Evolutionary conservation across 1,284 basidiomycete species (phyloP), one percentile per base, ranked within the genome.

Genomic region (Malassezia slooffiae): DNA sequence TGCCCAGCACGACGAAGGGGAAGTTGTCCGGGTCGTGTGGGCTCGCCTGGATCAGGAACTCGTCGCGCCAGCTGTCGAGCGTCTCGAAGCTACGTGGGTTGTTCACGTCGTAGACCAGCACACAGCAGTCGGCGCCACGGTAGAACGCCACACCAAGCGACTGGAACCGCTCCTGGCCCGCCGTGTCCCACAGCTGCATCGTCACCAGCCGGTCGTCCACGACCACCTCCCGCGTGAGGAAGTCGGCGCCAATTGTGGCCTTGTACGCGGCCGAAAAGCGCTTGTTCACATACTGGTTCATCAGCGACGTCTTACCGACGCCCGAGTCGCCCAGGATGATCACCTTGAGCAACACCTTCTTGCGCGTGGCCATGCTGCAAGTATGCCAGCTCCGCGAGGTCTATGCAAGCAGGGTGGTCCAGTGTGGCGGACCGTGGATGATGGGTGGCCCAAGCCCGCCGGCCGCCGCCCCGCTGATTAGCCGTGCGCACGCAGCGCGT

Each of bases 261-360:
- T 97, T 97, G 79, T 99, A 97, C 73, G 96, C 91, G 72, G 91
- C 95, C 67, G 85, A 91, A 75, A 97, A 99, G 56, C 93, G 83
- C 74, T 96, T 97, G 81, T 97, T 97, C 64, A 99, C 93, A 76
- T 96, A 97, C 76, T 97, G 93, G 76, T 96, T 97, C 93, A 99
- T 99, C 63, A 99, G 80, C 31, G 91, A 97, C 37, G 91, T 97
- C 83, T 97, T 97, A 41, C 91, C 93, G 71, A 99, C 93, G 51
- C 56, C 63, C 12, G 63, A 67, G 47, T 67, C 63, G 30, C 63
- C 63, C 19, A 60, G 43, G 48, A 68, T 58, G 61, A 60, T 28
- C 10, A 90, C 90, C 81, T 97, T 97, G 72, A 97, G 81, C 45
- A 97, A 78, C 63, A 95, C 90, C 71, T 77, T 78, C 66, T 77